A percentile compares a stretch with the other conserved stretches of the same genome.
Conservation (phyloP, 2,329 filamentous ascomycete species). For the Polytolypa hystricis region DNA sequence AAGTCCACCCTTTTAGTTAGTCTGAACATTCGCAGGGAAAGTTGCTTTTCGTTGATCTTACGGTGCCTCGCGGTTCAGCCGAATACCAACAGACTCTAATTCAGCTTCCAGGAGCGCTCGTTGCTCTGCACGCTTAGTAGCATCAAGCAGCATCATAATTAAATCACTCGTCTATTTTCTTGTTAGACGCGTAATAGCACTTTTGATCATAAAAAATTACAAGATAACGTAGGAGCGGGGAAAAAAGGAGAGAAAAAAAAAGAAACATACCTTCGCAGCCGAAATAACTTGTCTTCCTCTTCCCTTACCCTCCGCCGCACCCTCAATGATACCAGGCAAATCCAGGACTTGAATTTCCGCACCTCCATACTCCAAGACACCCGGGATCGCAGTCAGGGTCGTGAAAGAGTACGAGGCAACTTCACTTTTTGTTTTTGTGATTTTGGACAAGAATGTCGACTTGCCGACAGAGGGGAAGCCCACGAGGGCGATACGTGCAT, state of each 20-base stretch:
- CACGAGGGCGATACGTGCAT: constrained; percentile 91
- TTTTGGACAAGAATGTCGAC: constrained; percentile 96
- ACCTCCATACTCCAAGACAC: constrained; percentile 92
- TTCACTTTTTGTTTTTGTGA: constrained; percentile 94
- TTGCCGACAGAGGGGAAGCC: constrained; percentile 99
- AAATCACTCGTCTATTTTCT: constrained; percentile 87
- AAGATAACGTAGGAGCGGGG: not conserved
- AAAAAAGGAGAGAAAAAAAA: not conserved
- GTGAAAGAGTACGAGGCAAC: constrained; percentile 96
- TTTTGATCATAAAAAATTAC: not conserved
- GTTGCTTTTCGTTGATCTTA: too few relatives aligned
- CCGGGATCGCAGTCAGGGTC: constrained; percentile 91
- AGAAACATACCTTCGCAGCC: constrained; percentile 59
- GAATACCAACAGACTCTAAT: constrained; percentile 86
- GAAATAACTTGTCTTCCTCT: constrained; percentile 93
- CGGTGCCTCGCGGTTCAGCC: constrained; percentile 84
- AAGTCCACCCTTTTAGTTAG: not conserved
- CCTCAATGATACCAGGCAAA: constrained; percentile 96
- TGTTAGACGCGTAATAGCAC: not conserved
- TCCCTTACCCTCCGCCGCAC: constrained; percentile 89
- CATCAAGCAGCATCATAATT: constrained; percentile 93
- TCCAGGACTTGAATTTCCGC: constrained; percentile 97
- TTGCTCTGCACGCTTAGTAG: constrained; percentile 93
- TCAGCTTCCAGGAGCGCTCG: constrained; percentile 80
- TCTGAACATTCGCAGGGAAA: too few relatives aligned